Conservation (phyloP, 257 asterid genomes). For the Penstemon newberryi region DNA sequence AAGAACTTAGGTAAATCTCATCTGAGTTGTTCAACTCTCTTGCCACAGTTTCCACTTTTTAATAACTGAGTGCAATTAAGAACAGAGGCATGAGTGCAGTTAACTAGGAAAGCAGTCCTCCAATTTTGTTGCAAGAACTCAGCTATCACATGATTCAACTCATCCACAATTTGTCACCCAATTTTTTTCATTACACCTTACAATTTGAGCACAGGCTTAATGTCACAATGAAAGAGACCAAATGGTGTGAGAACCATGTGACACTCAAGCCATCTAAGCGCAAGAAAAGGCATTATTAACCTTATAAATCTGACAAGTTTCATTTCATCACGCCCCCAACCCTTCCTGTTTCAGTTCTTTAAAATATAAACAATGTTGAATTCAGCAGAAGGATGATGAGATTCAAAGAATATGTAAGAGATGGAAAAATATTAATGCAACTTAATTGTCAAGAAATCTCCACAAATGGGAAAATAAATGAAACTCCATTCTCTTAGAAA, state of each 20-base stretch:
- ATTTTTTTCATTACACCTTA: not conserved
- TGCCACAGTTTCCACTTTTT: conserved; percentile 5
- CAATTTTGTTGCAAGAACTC: not conserved
- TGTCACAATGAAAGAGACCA: conserved; percentile 16
- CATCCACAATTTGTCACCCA: not conserved
- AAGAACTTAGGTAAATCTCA: conserved; percentile 14
- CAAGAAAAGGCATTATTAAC: not conserved
- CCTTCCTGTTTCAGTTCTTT: not conserved
- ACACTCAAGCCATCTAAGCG: not conserved
- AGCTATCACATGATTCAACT: not conserved
- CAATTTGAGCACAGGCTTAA: conserved; percentile 7
- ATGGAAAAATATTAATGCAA: not conserved
- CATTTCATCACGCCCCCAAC: not conserved
- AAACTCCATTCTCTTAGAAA: not conserved
- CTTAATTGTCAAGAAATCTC: not conserved
- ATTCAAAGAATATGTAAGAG: not conserved
- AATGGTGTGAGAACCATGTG: conserved; percentile 16
- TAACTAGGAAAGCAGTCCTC: conserved; percentile 10
- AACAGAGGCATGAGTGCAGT: not conserved
- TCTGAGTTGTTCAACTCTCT: not conserved
- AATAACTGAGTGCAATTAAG: not conserved
- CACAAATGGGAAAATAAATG: not conserved
- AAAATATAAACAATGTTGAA: not conserved
- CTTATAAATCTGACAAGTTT: conserved; percentile 12
- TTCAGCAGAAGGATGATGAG: not conserved